A percentile compares a stretch with the other conserved stretches of the same genome.
phyloP scores from a whole-genome alignment of 2,329 filamentous ascomycete species.

The Macrophomina tecta region DNA sequence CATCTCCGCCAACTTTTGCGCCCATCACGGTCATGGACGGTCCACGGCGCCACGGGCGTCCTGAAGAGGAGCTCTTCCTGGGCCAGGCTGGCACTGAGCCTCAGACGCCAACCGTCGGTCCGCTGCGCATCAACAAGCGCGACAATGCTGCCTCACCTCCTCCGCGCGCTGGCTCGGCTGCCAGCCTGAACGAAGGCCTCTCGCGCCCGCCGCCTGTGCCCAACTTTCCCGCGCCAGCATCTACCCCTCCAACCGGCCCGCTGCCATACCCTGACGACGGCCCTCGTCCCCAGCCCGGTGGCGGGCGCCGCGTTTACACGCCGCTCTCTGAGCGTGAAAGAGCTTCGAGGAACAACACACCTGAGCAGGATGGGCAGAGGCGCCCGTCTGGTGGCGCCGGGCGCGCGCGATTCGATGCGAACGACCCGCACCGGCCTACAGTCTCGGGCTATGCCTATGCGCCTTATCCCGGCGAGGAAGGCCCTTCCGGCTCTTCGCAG shows the following conservation, averaged over 20 bases:
- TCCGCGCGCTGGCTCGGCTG: conserved; percentile 66
- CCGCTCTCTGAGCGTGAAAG: conserved; percentile 46
- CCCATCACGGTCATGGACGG: conserved; percentile 47
- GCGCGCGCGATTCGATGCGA: conserved; percentile 53
- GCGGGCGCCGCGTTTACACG: conserved; percentile 39
- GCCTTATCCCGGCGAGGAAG: conserved; percentile 38
- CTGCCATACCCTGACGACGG: conserved; percentile 56
- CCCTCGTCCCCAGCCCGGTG: conserved; percentile 35
- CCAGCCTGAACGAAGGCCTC: conserved; percentile 57
- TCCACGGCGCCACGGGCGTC: conserved; percentile 64
- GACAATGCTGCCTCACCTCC: conserved; percentile 57
- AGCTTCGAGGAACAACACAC: conserved; percentile 41
- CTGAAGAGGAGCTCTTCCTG: conserved; percentile 85
- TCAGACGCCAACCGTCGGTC: conserved; percentile 81
- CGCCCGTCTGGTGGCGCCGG: conserved; percentile 39
- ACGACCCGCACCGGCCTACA: conserved; percentile 56
- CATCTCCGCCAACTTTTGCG: conserved; percentile 6
- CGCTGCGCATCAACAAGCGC: conserved; percentile 83
- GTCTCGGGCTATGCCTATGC: conserved; percentile 51
- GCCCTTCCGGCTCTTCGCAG: conserved; percentile 43
- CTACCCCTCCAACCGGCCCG: conserved; percentile 53
- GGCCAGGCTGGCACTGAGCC: conserved; percentile 48
- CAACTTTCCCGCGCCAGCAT: conserved; percentile 67
- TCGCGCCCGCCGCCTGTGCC: conserved; percentile 55
- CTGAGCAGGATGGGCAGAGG: conserved; percentile 39